phyloP scores from a whole-genome alignment of 1,284 basidiomycete species.

The Tilletia horrida region DNA sequence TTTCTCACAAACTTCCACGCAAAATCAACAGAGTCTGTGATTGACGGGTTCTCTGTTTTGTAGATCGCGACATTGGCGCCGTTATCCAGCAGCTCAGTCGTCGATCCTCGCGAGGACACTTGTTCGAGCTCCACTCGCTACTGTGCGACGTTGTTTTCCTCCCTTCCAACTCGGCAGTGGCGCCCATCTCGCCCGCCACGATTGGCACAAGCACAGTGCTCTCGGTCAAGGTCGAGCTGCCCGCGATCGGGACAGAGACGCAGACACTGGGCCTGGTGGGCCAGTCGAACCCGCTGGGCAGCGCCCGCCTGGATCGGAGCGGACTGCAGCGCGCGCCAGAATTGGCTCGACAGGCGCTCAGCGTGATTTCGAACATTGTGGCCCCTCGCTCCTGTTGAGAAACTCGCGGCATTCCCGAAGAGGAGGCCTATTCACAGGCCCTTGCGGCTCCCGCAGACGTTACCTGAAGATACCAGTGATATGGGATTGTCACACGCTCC shows the following conservation, averaged over 20 bases:
- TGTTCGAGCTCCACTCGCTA: slow-evolving; percentile 19
- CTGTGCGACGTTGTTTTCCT: slow-evolving; percentile 17
- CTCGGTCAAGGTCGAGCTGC: slow-evolving; percentile 13
- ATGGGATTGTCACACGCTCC: background rate
- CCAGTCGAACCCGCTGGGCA: slow-evolving; percentile 16
- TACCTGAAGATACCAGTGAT: background rate
- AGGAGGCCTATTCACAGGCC: too few species aligned
- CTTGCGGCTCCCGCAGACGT: too few species aligned
- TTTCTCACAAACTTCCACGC: too few species aligned
- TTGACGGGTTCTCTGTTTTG: too few species aligned
- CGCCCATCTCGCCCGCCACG: slow-evolving; percentile 9
- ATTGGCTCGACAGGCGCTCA: slow-evolving; percentile 10
- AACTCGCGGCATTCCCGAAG: too few species aligned
- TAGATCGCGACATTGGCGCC: slow-evolving; percentile 2
- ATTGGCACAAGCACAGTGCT: slow-evolving; percentile 15
- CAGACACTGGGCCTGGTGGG: slow-evolving; percentile 19
- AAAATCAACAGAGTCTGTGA: too few species aligned
- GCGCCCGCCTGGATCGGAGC: slow-evolving; percentile 16
- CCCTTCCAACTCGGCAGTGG: slow-evolving; percentile 2
- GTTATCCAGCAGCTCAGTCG: background rate
- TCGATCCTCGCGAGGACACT: slow-evolving; percentile 13
- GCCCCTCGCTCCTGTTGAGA: too few species aligned
- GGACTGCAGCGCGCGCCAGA: slow-evolving; percentile 15
- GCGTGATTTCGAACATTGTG: slow-evolving; percentile 5
- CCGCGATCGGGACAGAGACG: background rate